Conservation (phyloP, 768 basidiomycete genomes). For the Termitomyces sp. region DNA sequence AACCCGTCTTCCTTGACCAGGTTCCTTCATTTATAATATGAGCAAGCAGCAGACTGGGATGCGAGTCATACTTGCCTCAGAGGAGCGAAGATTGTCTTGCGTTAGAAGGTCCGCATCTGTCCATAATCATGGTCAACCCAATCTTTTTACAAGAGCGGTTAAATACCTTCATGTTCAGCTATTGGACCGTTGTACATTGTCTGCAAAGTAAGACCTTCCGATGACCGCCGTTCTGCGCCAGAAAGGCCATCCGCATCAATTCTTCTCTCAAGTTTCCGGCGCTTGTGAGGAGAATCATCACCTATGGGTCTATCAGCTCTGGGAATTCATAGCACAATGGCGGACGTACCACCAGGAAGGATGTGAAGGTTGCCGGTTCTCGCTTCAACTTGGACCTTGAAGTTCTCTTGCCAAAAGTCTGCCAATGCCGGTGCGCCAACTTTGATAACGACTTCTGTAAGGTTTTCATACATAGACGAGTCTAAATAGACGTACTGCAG, state of each 20-base stretch:
- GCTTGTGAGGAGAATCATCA: conserved; percentile 37
- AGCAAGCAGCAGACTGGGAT: not conserved
- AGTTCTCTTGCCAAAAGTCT: conserved; percentile 70
- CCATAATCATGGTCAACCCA: not conserved
- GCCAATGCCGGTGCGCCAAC: conserved; percentile 63
- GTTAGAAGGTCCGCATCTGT: not conserved
- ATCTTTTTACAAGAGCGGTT: not conserved
- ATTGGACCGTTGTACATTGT: not conserved
- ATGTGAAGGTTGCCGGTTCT: conserved; percentile 40
- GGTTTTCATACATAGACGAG: not conserved
- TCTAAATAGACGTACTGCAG: conserved; percentile 41
- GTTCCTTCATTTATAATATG: conserved; percentile 44
- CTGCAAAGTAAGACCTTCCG: not conserved
- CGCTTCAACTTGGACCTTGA: conserved; percentile 65
- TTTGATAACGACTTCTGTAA: conserved; percentile 17
- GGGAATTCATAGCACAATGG: not conserved
- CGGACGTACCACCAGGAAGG: conserved; percentile 26
- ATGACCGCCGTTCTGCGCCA: not conserved
- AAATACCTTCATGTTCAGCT: not conserved
- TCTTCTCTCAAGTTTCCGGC: conserved; percentile 29
- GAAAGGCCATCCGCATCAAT: not conserved
- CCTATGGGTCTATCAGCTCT: conserved; percentile 21
- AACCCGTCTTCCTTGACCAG: conserved; percentile 74
- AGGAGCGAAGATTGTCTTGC: conserved; percentile 34
- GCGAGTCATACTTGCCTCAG: conserved; percentile 40